These are phyloP conservation scores for Apiospora koreana DNA, from an alignment of 2,329 filamentous ascomycete species.

Conservation along the genomic window DNA sequence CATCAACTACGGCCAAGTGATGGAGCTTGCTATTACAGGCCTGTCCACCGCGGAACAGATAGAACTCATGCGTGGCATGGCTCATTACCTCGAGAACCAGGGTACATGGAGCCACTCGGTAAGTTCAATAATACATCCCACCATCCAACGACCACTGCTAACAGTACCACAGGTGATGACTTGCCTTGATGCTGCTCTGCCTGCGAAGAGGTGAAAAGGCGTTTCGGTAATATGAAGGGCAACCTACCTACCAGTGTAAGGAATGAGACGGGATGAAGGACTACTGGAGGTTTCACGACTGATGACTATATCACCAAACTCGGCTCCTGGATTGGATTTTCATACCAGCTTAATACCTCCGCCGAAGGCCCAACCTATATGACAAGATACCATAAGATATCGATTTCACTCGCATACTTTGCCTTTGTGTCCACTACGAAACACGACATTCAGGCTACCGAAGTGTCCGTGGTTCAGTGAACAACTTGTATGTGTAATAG, in stretches of 20 bases:
- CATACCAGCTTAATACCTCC: neutral
- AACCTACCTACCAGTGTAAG: neutral
- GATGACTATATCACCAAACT: slow-evolving; percentile 6
- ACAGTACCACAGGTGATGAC: neutral
- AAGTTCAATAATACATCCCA: slow-evolving; percentile 20
- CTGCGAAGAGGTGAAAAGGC: neutral
- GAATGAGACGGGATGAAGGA: neutral
- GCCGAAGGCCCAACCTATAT: neutral
- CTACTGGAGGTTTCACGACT: neutral
- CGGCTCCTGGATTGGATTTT: slow-evolving; percentile 8
- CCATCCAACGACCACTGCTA: neutral
- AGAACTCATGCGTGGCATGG: slow-evolving; percentile 70
- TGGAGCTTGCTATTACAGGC: slow-evolving; percentile 91
- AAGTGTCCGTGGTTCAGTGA: neutral
- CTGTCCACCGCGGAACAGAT: slow-evolving; percentile 85
- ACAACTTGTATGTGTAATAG: neutral
- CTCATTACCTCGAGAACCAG: slow-evolving; percentile 66
- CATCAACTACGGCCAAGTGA: slow-evolving; percentile 79
- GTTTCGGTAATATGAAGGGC: neutral
- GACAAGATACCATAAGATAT: neutral
- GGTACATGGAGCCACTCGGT: slow-evolving; percentile 47
- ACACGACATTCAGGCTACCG: neutral
- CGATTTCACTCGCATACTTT: neutral
- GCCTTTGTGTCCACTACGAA: neutral
- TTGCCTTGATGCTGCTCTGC: slow-evolving; percentile 7